Conservation (phyloP, 129 eudicot genomes). For the Tanacetum coccineum region DNA sequence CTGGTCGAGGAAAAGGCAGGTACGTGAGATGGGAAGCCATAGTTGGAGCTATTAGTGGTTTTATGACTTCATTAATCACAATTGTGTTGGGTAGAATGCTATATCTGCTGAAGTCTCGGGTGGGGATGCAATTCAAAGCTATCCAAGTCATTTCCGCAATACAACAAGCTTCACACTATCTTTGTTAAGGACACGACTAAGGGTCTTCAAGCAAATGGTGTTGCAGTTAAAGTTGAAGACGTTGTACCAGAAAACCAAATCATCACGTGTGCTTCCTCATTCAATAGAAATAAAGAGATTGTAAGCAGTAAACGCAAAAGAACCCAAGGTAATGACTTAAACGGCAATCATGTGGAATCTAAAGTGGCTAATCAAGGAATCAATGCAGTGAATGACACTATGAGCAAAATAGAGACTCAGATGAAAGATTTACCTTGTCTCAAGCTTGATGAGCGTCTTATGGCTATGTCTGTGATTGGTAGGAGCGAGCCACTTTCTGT, state of each 20-base stretch:
- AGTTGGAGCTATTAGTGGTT: too few species aligned
- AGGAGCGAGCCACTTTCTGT: background rate
- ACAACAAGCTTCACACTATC: constrained; percentile 3
- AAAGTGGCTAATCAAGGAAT: background rate
- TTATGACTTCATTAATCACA: too few species aligned
- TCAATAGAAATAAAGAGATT: background rate
- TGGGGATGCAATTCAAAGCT: too few species aligned
- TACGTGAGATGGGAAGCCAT: too few species aligned
- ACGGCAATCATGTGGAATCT: background rate
- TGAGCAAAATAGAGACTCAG: background rate
- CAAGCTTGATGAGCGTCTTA: constrained; percentile 6
- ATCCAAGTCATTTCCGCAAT: too few species aligned
- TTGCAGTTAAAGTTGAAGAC: background rate
- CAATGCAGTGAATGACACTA: background rate
- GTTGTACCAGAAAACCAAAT: constrained; percentile 5
- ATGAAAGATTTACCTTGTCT: constrained; percentile 4
- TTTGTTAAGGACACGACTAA: background rate
- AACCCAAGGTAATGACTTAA: background rate
- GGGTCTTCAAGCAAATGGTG: too few species aligned
- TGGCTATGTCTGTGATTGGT: constrained; percentile 17
- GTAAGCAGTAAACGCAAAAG: constrained; percentile 6
- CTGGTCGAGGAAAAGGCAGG: too few species aligned
- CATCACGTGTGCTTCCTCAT: background rate
- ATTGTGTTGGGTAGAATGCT: too few species aligned
- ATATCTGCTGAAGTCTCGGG: too few species aligned